These are phyloP conservation scores for Colletotrichum cuscutae DNA, from an alignment of 2,329 filamentous ascomycete genomes.

Conservation along the genomic window DNA sequence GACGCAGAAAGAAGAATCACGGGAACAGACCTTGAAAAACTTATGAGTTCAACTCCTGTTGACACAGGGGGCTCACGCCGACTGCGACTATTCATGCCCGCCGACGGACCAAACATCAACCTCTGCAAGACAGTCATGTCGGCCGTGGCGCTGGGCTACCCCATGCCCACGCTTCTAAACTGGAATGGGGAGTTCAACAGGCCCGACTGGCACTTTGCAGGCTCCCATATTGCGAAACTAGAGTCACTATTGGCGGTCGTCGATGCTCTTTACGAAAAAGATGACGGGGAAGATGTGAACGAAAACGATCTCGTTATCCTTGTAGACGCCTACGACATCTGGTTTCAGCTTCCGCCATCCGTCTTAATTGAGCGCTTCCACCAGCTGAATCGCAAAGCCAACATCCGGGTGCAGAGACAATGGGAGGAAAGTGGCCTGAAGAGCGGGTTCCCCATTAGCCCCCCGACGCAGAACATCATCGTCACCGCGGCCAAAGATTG, in stretches of 20 bases:
- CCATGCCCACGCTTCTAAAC: constrained; percentile 48
- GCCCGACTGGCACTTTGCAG: constrained; percentile 48
- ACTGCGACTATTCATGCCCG: constrained; percentile 51
- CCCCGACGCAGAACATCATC: constrained; percentile 46
- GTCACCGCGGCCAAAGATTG: constrained; percentile 49
- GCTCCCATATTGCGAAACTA: constrained; percentile 51
- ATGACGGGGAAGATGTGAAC: constrained; percentile 31
- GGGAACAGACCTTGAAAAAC: not conserved
- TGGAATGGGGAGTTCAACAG: constrained; percentile 51
- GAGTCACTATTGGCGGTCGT: constrained; percentile 46
- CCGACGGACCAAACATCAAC: constrained; percentile 48
- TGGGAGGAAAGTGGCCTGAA: constrained; percentile 37
- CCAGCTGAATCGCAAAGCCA: constrained; percentile 46
- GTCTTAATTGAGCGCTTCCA: constrained; percentile 50
- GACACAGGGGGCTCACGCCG: constrained; percentile 37
- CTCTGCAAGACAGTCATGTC: constrained; percentile 53
- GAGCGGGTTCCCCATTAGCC: constrained; percentile 41
- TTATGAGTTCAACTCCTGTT: not conserved
- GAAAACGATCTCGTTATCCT: constrained; percentile 48
- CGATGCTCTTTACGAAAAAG: constrained; percentile 40
- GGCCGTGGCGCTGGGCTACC: constrained; percentile 50
- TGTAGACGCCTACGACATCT: constrained; percentile 51
- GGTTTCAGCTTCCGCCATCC: constrained; percentile 52
- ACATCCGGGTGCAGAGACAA: constrained; percentile 40
- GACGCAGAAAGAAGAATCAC: not conserved